Percentiles rank a stretch among this genome's conserved stretches.
Evolutionary conservation across 352 stramenopile species (phyloP).

Genomic region (Pythium aphanidermatum): DNA sequence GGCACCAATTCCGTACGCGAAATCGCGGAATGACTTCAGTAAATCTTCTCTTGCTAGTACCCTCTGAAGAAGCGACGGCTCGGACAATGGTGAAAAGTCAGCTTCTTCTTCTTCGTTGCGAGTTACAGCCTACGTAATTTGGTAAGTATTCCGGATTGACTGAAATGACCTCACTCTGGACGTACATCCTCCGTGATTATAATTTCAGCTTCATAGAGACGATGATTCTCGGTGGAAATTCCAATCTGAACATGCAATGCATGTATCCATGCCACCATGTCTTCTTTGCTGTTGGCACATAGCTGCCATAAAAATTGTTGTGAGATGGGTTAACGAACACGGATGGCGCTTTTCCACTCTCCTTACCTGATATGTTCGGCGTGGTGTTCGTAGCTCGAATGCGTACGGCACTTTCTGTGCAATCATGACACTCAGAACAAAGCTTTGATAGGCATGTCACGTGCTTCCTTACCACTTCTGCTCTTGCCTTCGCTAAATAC

Average conservation of each 20-base stretch:
- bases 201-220: constrained; percentile 75
- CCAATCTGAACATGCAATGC: constrained; percentile 76
- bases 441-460: background rate
- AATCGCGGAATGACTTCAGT: constrained; percentile 77
- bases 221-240: constrained; percentile 72
- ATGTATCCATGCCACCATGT: constrained; percentile 80
- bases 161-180: background rate
- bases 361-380: constrained; percentile 60
- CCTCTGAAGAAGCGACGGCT: constrained; percentile 60
- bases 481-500: constrained; percentile 65
- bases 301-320: constrained; percentile 26
- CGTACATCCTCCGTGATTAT: constrained; percentile 82
- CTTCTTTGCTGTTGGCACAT: constrained; percentile 68
- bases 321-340: background rate
- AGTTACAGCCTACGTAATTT: constrained; percentile 36
- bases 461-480: constrained; percentile 50
- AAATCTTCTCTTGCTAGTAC: constrained; percentile 70
- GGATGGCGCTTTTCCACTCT: background rate
- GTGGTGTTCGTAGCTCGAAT: constrained; percentile 74
- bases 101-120: constrained; percentile 51
- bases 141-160: background rate
- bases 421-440: background rate
- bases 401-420: constrained; percentile 58
- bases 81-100: constrained; percentile 22
- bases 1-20: constrained; percentile 51